Evolutionary conservation across 148 eudicot species (phyloP).

Genomic region (Chenopodium berlandieri): DNA sequence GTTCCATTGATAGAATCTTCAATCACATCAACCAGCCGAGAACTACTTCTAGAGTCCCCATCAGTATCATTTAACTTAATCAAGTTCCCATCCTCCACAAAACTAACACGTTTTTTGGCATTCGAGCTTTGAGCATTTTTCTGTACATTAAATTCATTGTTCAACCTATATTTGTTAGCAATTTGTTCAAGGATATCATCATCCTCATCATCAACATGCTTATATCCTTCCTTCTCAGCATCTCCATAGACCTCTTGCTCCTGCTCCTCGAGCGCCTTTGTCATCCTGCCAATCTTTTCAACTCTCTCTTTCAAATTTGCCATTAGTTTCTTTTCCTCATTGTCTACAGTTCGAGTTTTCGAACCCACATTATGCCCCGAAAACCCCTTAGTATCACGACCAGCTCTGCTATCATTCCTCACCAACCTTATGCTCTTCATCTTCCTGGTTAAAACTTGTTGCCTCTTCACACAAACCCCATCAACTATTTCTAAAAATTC

Average conservation of each 20-base stretch:
- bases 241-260: slow-evolving; percentile 30
- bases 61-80: slow-evolving; percentile 41
- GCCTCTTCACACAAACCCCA: slow-evolving; percentile 43
- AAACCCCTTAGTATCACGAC: slow-evolving; percentile 15
- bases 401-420: slow-evolving; percentile 35
- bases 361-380: slow-evolving; percentile 22
- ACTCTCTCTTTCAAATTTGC: slow-evolving; percentile 45
- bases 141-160: slow-evolving; percentile 29
- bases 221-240: slow-evolving; percentile 28
- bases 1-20: slow-evolving; percentile 37
- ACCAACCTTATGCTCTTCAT: slow-evolving; percentile 41
- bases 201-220: slow-evolving; percentile 35
- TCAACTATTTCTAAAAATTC: slow-evolving; percentile 58
- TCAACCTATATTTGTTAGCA: slow-evolving; percentile 20
- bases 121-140: slow-evolving; percentile 28
- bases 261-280: slow-evolving; percentile 37
- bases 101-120: slow-evolving; percentile 56
- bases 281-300: slow-evolving; percentile 43
- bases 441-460: slow-evolving; percentile 31
- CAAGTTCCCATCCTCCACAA: slow-evolving; percentile 57
- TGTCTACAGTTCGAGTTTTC: slow-evolving; percentile 20
- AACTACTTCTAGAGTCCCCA: slow-evolving; percentile 30
- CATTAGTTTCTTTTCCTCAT: slow-evolving; percentile 32
- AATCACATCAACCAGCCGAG: slow-evolving; percentile 40
- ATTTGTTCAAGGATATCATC: slow-evolving; percentile 22